Percentiles rank a stretch among this genome's conserved stretches.
phyloP scores from a whole-genome alignment of 2,329 filamentous ascomycete species.

The Claviceps africana region DNA sequence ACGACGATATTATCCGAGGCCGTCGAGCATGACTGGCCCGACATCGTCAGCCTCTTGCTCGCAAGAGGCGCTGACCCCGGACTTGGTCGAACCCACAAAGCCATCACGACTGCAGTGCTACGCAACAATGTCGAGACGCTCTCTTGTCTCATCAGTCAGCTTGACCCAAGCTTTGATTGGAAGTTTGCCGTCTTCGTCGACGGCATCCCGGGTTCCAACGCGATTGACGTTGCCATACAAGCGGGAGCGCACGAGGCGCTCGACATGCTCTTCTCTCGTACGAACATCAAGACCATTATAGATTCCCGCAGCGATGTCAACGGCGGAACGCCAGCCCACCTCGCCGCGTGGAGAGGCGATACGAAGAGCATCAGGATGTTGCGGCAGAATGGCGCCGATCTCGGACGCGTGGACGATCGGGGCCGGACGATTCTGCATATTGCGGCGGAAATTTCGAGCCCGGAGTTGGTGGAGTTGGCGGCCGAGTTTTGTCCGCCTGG shows the following conservation, averaged over 20 bases:
- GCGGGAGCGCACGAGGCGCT: background rate
- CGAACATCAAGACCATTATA: background rate
- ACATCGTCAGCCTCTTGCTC: background rate
- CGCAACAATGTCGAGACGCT: background rate
- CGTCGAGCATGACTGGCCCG: background rate
- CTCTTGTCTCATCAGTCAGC: background rate
- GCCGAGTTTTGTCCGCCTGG: background rate
- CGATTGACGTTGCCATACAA: background rate
- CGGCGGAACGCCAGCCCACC: background rate
- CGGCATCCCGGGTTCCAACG: background rate
- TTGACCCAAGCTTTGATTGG: background rate
- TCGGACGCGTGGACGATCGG: background rate
- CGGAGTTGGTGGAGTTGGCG: background rate
- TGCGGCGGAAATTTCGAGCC: background rate
- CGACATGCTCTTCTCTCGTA: background rate
- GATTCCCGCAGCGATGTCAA: slow-evolving; percentile 1
- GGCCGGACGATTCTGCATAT: slow-evolving; percentile 1
- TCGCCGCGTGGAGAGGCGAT: background rate
- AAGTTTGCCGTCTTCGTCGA: background rate
- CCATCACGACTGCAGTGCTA: background rate
- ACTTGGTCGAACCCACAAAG: background rate
- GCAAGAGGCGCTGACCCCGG: background rate
- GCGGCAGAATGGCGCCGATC: background rate
- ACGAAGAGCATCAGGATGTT: background rate
- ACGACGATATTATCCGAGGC: background rate